Evolutionary conservation across 1,139 yeast species (phyloP), one percentile per base, ranked within the genome.

Genomic region (Suhomyces guaymorum): DNA sequence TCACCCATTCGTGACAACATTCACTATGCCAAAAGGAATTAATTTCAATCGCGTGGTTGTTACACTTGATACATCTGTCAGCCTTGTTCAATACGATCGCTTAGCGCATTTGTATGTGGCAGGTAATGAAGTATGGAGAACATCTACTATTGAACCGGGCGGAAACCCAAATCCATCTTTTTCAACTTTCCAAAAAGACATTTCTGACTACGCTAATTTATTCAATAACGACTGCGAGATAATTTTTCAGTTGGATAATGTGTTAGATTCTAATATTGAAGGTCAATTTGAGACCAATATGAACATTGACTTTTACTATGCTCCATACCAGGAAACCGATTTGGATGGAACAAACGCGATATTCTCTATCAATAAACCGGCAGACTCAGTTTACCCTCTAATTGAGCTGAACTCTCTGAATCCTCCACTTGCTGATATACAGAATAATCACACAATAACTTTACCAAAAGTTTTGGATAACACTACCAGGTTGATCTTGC

Each of bases 141-240:
- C 94, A 0, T 81, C 92, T 3, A 87, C 96, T 2, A 80, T 86
- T 13, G 95, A 87, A 57, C 96, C 96, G 0, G 76, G 78, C 42
- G 70, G 75, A 35, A 51, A 49, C 16, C 21, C 26, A 15, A 31
- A 9, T 18, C 15, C 20, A 7, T 20, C 32, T 4, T 70, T 65
- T 48, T 75, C 82, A 11, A 54, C 61, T 10, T 63, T 72, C 33
- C 61, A 69, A 20, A 86, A 84, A 52, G 96, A 88, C 52, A 75
- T 85, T 2, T 70, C 90, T 4, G 61, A 63, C 18, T 86, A 79
- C 51, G 53, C 71, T 9, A 47, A 66, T 0, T 58, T 86, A 30
- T 85, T 88, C 53, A 52, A 61, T 32, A 36, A 52, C 7, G 46
- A 61, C 5, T 63, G 65, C 8, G 45, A 61, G 2, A 45, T 49